Evolutionary conservation across 768 basidiomycete genomes (phyloP).

Genomic region (Pleurotus citrinopileatus): DNA sequence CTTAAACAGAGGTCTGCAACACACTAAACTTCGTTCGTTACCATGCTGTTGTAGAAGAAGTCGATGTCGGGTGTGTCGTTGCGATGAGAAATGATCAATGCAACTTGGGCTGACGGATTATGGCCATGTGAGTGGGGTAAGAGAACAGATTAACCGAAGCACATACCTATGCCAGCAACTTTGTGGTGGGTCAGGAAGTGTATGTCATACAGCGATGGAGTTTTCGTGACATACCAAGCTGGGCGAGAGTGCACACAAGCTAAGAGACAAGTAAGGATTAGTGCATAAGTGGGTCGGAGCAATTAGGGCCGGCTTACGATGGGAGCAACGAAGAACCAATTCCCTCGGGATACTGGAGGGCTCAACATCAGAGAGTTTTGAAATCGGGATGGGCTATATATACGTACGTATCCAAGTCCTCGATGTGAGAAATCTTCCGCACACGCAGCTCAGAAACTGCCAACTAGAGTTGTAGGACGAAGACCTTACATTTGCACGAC

Average conservation of each 20-base stretch:
- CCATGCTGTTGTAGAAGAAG: no score
- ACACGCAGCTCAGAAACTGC: neutral
- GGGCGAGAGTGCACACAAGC: neutral
- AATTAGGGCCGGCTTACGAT: neutral
- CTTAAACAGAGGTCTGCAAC: neutral
- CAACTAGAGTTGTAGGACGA: neutral
- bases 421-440: neutral
- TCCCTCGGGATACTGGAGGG: neutral
- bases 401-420: neutral
- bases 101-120: no score
- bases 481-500: neutral
- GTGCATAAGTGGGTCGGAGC: neutral
- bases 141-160: no score
- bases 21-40: neutral
- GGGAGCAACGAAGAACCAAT: neutral
- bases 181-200: no score
- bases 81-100: no score
- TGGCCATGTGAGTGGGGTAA: no score
- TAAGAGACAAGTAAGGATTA: neutral
- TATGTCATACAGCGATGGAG: no score
- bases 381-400: no score
- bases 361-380: no score
- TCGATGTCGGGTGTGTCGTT: no score
- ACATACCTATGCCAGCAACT: no score
- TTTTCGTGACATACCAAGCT: neutral